Evolutionary conservation across 2,329 filamentous ascomycete genomes (phyloP).

Genomic region (Aspergillus calidoustus): DNA sequence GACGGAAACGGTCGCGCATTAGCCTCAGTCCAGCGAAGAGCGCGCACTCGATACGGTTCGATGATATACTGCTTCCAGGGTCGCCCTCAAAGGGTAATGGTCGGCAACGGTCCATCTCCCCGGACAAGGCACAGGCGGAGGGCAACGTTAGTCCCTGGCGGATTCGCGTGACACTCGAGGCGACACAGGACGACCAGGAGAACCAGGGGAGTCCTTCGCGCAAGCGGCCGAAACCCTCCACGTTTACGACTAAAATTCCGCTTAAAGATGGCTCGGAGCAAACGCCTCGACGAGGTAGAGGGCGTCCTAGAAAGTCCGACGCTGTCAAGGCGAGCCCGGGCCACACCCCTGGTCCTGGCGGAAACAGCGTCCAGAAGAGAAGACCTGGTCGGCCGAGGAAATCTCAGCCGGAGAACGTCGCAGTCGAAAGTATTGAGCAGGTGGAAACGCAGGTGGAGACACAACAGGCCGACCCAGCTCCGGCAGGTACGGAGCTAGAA

Average conservation of each 20-base stretch:
- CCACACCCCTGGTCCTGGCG: constrained; percentile 36
- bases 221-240: constrained; percentile 37
- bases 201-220: constrained; percentile 36
- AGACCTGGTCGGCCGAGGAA: constrained; percentile 46
- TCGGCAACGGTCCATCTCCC: constrained; percentile 39
- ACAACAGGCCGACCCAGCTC: constrained; percentile 4
- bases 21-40: constrained; percentile 43
- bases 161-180: constrained; percentile 54
- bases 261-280: constrained; percentile 45
- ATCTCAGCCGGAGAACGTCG: constrained; percentile 29
- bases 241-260: constrained; percentile 47
- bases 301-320: constrained; percentile 50
- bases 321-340: constrained; percentile 40
- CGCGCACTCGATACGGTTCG: constrained; percentile 46
- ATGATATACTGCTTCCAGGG: constrained; percentile 48
- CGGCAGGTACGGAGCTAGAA: constrained; percentile 16
- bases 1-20: constrained; percentile 38
- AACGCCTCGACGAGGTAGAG: constrained; percentile 47
- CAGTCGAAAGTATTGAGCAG: constrained; percentile 26
- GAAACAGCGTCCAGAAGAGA: constrained; percentile 36
- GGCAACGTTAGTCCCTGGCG: constrained; percentile 53
- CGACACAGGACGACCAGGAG: constrained; percentile 47
- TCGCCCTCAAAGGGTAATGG: constrained; percentile 40
- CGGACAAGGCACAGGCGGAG: constrained; percentile 43
- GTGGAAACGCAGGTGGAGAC: constrained; percentile 12